Base-by-base conservation (phyloP, 495 filamentous ascomycete species). In the Evernia prunastri region DNA sequence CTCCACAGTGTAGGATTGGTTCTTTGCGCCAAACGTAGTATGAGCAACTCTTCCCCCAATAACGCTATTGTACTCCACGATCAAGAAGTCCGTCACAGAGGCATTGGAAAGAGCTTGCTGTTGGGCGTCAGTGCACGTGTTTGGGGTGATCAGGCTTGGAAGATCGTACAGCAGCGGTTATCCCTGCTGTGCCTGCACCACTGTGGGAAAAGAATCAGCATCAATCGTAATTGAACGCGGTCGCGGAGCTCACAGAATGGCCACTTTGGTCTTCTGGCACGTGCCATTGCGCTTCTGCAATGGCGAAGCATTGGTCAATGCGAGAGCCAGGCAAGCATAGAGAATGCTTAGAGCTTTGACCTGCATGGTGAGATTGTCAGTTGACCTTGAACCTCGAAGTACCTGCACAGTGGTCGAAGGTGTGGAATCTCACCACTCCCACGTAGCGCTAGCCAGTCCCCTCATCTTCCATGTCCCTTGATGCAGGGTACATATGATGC, bases 51-150 rank as follows among this genome's bases (percentile, higher is more conserved):
- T 79, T 58, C 87, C 87, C 12, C 87, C 87, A 60, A 90, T 81
- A 15, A 82, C 76, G 66, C 80, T 75, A 58, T 83, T 84, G 66
- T 86, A 84, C 63, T 92, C 89, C 23, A 92, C 68, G 49, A 91
- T 86, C 39, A 89, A 40, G 67, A 90, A 91, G 68, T 91, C 87
- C 36, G 78, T 73, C 9, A 91, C 72, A 7, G 82, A 89, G 35
- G 78, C 79, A 66, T 90, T 87, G 9, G 77, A 72, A 8, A 91
- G 72, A 13, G 87, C 78, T 81, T 89, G 86, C 83, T 84, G 64
- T 29, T 49, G 23, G 27, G 31, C 29, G 45, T 71, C 47, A 70
- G 72, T 39, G 58, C 45, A 69, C 49, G n/a, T 33, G 45, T 11
- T 27, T n/a, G 11, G 18, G 17, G 23, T 8, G 13, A 20, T 70